These are phyloP conservation scores for Knufia fluminis DNA, from an alignment of 2,329 filamentous ascomycete species.

Conservation along the genomic window DNA sequence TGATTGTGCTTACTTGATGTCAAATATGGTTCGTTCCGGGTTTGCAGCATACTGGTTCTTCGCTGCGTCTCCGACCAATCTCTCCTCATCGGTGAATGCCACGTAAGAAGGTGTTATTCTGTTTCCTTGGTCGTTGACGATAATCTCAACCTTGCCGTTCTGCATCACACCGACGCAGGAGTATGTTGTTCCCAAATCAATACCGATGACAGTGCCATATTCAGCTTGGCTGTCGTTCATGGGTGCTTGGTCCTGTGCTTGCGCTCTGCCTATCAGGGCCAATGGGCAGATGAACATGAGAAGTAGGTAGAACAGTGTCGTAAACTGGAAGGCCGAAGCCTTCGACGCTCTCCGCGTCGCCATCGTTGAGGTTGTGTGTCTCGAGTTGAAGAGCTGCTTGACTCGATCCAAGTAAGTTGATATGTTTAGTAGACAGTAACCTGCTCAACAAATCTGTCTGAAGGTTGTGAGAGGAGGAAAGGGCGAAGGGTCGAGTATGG, in stretches of 20 bases:
- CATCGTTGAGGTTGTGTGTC: constrained; percentile 13
- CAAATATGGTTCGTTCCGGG: constrained; percentile 66
- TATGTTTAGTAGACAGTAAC: neutral
- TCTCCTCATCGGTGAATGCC: constrained; percentile 93
- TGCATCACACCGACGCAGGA: constrained; percentile 92
- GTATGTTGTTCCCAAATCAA: constrained; percentile 85
- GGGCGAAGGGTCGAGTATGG: neutral
- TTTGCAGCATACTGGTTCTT: constrained; percentile 89
- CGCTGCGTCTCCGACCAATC: constrained; percentile 91
- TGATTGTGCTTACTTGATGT: constrained; percentile 65
- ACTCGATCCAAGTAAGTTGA: neutral
- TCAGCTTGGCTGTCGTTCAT: constrained; percentile 47
- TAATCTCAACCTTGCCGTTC: constrained; percentile 88
- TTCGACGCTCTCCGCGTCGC: constrained; percentile 17
- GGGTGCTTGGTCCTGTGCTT: constrained; percentile 61
- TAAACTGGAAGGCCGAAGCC: constrained; percentile 57
- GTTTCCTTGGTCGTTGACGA: constrained; percentile 95
- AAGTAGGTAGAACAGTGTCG: constrained; percentile 81
- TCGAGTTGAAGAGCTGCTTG: neutral
- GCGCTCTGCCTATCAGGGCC: constrained; percentile 67
- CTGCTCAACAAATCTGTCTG: neutral
- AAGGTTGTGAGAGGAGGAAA: neutral
- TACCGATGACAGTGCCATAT: constrained; percentile 87
- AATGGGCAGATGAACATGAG: constrained; percentile 78
- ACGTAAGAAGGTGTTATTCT: constrained; percentile 93